Conservation (phyloP, 2,329 filamentous ascomycete species). For the Calycina marina region DNA sequence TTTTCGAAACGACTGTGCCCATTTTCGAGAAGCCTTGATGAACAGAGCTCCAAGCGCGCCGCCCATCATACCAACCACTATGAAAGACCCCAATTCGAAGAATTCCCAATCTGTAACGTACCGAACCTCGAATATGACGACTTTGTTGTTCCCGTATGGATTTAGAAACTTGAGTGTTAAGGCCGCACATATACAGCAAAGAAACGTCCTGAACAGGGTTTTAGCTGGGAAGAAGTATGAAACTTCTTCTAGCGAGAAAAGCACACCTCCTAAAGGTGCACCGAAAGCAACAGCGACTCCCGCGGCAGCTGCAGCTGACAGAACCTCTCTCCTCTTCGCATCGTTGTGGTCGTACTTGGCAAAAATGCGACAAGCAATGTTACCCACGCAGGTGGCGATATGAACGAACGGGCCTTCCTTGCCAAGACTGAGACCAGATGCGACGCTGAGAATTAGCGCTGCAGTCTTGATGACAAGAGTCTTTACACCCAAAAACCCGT, state of each 20-base stretch:
- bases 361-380: conserved; percentile 89
- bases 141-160: conserved; percentile 90
- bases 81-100: conserved; percentile 77
- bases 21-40: conserved; percentile 85
- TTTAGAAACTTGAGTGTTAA: conserved; percentile 89
- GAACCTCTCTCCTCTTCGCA: conserved; percentile 78
- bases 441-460: conserved; percentile 74
- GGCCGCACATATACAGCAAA: conserved; percentile 90
- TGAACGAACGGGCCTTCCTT: conserved; percentile 96
- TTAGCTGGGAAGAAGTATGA: conserved; percentile 96
- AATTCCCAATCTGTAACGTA: conserved; percentile 86
- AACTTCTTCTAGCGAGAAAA: conserved; percentile 91
- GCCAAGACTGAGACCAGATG: conserved; percentile 82
- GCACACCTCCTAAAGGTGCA: conserved; percentile 74
- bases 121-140: conserved; percentile 89
- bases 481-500: conserved; percentile 82
- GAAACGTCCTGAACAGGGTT: conserved; percentile 93
- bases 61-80: conserved; percentile 73
- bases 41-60: conserved; percentile 80
- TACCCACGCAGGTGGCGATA: conserved; percentile 87
- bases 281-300: conserved; percentile 93
- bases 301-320: conserved; percentile 84
- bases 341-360: conserved; percentile 89
- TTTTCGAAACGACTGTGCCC: conserved; percentile 79
- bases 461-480: conserved; percentile 77